These are phyloP conservation scores for Spencermartinsiella europaea DNA, from an alignment of 805 yeast species.

Conservation along the genomic window DNA sequence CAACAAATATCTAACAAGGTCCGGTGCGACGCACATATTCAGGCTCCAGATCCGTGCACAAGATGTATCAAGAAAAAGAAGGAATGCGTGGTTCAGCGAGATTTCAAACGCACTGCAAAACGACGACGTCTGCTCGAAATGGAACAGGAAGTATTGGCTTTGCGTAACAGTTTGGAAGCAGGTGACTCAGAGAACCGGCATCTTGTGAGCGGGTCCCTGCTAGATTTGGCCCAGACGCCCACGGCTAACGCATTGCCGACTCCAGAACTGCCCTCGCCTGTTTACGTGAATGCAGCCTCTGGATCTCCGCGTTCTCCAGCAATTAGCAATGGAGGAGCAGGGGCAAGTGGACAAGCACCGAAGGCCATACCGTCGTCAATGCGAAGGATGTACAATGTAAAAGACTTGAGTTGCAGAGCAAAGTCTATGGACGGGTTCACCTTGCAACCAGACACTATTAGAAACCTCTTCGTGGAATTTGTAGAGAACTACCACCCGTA, in stretches of 20 bases:
- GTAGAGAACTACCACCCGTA: slow-evolving; percentile 76
- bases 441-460: slow-evolving; percentile 56
- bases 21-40: slow-evolving; percentile 78
- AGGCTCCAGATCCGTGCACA: slow-evolving; percentile 73
- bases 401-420: slow-evolving; percentile 34
- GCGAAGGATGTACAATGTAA: background rate
- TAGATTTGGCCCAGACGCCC: slow-evolving; percentile 10
- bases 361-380: slow-evolving; percentile 2
- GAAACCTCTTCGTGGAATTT: slow-evolving; percentile 61
- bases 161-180: slow-evolving; percentile 47
- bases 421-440: slow-evolving; percentile 68
- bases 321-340: background rate
- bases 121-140: slow-evolving; percentile 46
- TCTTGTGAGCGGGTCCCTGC: slow-evolving; percentile 16
- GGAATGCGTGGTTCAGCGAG: slow-evolving; percentile 68
- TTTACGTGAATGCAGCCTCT: background rate
- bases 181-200: slow-evolving; percentile 16
- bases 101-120: slow-evolving; percentile 84
- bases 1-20: slow-evolving; percentile 33
- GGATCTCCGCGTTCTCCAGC: background rate
- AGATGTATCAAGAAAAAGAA: slow-evolving; percentile 70
- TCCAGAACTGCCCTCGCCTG: slow-evolving; percentile 9
- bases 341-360: background rate
- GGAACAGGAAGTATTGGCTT: slow-evolving; percentile 70
- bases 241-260: slow-evolving; percentile 2